Conservation (phyloP, 345 rosid species). For the Excoecaria agallocha region DNA sequence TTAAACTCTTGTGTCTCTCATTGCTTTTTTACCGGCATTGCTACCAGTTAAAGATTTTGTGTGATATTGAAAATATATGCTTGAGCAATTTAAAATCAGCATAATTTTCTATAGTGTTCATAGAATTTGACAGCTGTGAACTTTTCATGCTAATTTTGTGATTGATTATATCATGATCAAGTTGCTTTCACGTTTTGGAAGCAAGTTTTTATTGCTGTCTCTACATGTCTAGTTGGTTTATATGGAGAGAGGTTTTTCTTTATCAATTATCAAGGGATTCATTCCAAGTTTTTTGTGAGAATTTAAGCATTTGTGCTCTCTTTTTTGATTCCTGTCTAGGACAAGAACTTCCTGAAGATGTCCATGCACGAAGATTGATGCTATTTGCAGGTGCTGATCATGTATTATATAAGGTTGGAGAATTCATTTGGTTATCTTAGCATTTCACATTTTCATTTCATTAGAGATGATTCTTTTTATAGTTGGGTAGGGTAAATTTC, state of each 20-base stretch:
- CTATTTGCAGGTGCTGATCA: slow-evolving; percentile 66
- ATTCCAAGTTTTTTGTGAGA: slow-evolving; percentile 1
- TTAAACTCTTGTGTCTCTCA: background rate
- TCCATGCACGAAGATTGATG: slow-evolving; percentile 49
- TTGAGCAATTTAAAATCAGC: background rate
- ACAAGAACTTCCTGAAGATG: slow-evolving; percentile 60
- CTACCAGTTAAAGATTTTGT: background rate
- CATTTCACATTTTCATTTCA: background rate
- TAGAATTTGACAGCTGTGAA: background rate
- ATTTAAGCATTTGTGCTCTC: slow-evolving; percentile 12
- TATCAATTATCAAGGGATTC: background rate
- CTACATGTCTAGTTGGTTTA: background rate
- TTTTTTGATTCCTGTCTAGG: slow-evolving; percentile 40
- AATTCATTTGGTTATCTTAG: slow-evolving; percentile 16
- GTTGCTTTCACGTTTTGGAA: background rate
- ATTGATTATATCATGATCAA: background rate
- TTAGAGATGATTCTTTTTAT: background rate
- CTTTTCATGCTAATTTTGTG: background rate
- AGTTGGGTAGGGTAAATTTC: background rate
- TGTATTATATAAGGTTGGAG: slow-evolving; percentile 71
- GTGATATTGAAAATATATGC: background rate
- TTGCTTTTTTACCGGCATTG: background rate
- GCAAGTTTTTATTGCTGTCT: background rate
- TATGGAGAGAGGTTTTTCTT: background rate
- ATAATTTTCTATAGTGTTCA: background rate